Conservation (phyloP, 1,284 basidiomycete species). For the Coriolopsis trogii region DNA sequence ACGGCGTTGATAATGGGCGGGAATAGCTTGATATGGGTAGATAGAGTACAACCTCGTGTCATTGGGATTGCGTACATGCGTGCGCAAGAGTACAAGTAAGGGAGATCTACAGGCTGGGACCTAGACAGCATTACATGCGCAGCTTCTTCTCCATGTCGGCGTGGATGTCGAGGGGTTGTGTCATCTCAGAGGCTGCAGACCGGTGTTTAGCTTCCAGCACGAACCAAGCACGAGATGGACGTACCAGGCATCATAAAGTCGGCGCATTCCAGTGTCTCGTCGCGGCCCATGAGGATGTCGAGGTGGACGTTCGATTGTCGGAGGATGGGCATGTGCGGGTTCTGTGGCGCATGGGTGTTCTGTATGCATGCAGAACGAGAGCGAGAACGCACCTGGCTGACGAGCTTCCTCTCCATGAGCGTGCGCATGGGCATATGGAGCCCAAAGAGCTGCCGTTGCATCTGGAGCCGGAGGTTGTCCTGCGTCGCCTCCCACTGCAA, state of each 20-base stretch:
- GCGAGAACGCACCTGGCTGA: constrained; percentile 61
- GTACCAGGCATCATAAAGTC: constrained; percentile 49
- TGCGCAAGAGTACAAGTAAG: background rate
- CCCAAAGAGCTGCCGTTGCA: constrained; percentile 87
- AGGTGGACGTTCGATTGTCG: constrained; percentile 80
- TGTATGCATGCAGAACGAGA: background rate
- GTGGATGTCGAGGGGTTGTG: constrained; percentile 62
- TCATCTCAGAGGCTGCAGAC: constrained; percentile 52
- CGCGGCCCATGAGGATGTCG: constrained; percentile 90
- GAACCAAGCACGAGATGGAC: constrained; percentile 26
- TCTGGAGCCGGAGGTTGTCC: constrained; percentile 82
- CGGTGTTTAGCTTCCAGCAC: background rate
- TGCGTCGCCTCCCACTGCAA: constrained; percentile 92
- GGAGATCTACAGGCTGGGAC: background rate
- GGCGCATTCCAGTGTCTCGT: constrained; percentile 69
- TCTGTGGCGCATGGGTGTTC: constrained; percentile 40
- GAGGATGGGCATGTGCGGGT: constrained; percentile 63
- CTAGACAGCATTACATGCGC: constrained; percentile 43
- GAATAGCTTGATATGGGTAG: background rate
- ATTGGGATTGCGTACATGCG: background rate
- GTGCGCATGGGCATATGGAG: constrained; percentile 86
- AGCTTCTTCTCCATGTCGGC: constrained; percentile 75
- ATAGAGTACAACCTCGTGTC: constrained; percentile 3
- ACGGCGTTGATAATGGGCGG: background rate
- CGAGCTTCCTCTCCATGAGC: constrained; percentile 94